Percentiles rank a stretch among this genome's conserved stretches.
phyloP scores from a whole-genome alignment of 1,139 yeast genomes.

The Hansenula anomala region DNA sequence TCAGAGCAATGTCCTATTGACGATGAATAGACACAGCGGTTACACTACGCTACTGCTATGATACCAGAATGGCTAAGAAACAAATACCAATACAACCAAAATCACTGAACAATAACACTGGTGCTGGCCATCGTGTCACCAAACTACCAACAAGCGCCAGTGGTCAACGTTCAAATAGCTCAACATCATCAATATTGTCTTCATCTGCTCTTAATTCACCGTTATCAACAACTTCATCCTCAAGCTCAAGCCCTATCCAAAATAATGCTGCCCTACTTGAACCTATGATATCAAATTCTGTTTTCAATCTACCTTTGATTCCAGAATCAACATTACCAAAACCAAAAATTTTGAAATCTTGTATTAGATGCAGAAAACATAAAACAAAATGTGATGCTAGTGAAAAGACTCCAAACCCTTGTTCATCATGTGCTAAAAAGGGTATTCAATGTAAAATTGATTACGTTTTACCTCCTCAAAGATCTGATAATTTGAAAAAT shows the following conservation, averaged over 20 bases:
- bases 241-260: not conserved
- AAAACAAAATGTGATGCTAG: conserved; percentile 62
- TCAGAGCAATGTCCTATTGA: too few species aligned
- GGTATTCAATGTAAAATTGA: conserved; percentile 50
- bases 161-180: too few species aligned
- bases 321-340: conserved; percentile 23
- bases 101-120: too few species aligned
- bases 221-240: not conserved
- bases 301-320: not conserved
- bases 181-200: too few species aligned
- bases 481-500: conserved; percentile 22
- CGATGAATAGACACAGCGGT: too few species aligned
- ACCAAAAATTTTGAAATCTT: conserved; percentile 48
- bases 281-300: too few species aligned
- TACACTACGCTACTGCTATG: too few species aligned
- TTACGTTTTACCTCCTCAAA: conserved; percentile 33
- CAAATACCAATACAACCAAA: not conserved
- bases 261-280: too few species aligned
- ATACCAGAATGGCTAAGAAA: not conserved
- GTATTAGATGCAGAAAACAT: conserved; percentile 59
- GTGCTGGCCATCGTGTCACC: not conserved
- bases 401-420: conserved; percentile 46
- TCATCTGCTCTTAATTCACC: too few species aligned
- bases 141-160: too few species aligned
- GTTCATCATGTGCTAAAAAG: conserved; percentile 51